Evolutionary conservation across 768 basidiomycete genomes (phyloP), one percentile per base, ranked within the genome.

Genomic region (Serendipita vermifera): DNA sequence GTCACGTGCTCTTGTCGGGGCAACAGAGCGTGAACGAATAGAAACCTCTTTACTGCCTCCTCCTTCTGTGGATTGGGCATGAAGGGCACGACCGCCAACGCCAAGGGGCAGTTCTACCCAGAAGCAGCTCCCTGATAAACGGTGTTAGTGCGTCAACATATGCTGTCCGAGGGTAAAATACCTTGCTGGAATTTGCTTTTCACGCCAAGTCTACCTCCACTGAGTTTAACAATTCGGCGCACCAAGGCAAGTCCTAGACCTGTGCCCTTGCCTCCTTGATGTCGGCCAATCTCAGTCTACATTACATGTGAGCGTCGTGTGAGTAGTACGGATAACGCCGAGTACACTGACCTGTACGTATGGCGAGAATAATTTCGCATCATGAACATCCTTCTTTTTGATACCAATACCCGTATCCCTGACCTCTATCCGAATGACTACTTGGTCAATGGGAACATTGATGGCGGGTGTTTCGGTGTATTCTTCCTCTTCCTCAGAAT

Each of bases 371-470:
- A 85, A 69, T 62, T 84, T 85, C 55, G 76, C 75, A 61, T 84
- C 78, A 1, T 74, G 72, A 69, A 90, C 81, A 65, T 90, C 88
- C 62, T 73, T 73, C 36, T 75, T 74, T 46, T 72, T 70, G 56
- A 85, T 77, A 3, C 83, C 83, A 38, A 72, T 77, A 55, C 69
- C 70, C 3, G 87, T 89, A 68, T 90, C 88, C 3, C 77, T 76
- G 3, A 92, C 78, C 65, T 91, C 88, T 27, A 91, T 84, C 57
- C 89, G 75, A n/a, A 92, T 85, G 54, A 87, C 82, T 58, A 87
- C 84, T 65, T 71, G 71, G 59, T 86, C 83, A 55, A 36, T 51
- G 14, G 60, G 56, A 17, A 64, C 67, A 27, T 64, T 39, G 7
- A 66, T 59, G 1, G 68, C 65, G 17, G 46, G 46, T 26, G 24